Evolutionary conservation across 495 filamentous ascomycete genomes (phyloP), one percentile per base, ranked within the genome.

Genomic region (Podospora sp.): DNA sequence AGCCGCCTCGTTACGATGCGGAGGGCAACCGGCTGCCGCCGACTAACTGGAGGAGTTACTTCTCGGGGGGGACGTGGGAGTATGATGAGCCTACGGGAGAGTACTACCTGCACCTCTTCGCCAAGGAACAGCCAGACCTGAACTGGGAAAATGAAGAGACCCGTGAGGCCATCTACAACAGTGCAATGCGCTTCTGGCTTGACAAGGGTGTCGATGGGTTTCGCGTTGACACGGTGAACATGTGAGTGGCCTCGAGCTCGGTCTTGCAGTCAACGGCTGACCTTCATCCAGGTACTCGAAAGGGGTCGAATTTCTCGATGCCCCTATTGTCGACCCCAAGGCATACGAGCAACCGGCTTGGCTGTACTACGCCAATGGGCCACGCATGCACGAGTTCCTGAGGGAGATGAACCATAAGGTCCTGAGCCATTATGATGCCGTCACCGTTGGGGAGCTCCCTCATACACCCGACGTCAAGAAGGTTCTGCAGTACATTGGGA

Each of bases 371-470:
- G 85, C 84, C 65, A 89, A 90, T 71, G 89, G 90, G 2, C 89
- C 90, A 0, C 76, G 85, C 40, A 78, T 90, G 60, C 88, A 91
- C 70, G 88, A 92, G 67, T 90, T 85, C 61, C 75, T 91, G 11
- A 78, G 84, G 26, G 89, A 84, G 53, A 80, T 92, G 67, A 83
- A 87, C 20, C 55, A 68, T 2, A 75, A 85, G 65, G 87, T 90
- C n/a, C 80, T 92, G n/a, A 83, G 82, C 52, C 77, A 88, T 53
- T 91, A 91, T 67, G 84, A 91, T 69, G 81, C 87, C 1, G 84
- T 92, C 68, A 90, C 87, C 1, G 89, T 92, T 0, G 90, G 90
- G 11, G 90, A 93, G 75, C 85, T 91, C 72, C 88, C 89, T 0
- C 86, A 87, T 70, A 85, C 87, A 14, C 83, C 85, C 1, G 81